Evolutionary conservation across 768 basidiomycete species (phyloP), one percentile per base, ranked within the genome.

Genomic region (Xerocomus potaroensis): DNA sequence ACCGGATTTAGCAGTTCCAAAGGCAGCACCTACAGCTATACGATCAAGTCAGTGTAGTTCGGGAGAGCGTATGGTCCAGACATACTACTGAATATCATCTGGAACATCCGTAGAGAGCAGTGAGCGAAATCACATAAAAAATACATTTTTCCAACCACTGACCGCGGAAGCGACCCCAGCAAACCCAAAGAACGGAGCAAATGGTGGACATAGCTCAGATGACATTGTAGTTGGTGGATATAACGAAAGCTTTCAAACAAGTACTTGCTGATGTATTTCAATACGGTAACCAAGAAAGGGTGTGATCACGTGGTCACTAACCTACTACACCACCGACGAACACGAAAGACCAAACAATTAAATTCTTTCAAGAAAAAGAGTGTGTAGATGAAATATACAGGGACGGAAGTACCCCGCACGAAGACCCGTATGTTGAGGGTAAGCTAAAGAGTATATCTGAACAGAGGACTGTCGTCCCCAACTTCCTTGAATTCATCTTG

Each of bases 21-120:
- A 91, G 3, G 96, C 94, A 52, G 96, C 95, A 50, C 95, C 96
- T 32, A 94, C 72, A 48, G 95, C 94, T 89, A 63, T 51, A 40
- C 10, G 39, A 16, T 19, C 2, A 40, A 22, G 35, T 61, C 33
- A 55, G 43, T 42, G 49, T 21, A 53, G 44, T 45, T 47, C 11
- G 22, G 38, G 36, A 37, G 38, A 23, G n/a, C 15, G 8, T 19
- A 10, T 36, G 38, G n/a, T 36, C 14, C 29, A 35, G 32, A 81
- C 91, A 65, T 67, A 94, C 92, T 95, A 74, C 90, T 92, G 51
- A 97, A 81, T 59, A 94, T 75, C 94, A 97, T 98, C 94, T 98
- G 46, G n/a, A 23, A 41, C 23, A 50, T 10, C 51, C 26, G 43
- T 18, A 26, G 23, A 31, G n/a, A 11, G 4, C 0, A 8, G 47